Base-by-base conservation (phyloP, 2,329 filamentous ascomycete genomes). In the Paraconiothyrium brasiliense region DNA sequence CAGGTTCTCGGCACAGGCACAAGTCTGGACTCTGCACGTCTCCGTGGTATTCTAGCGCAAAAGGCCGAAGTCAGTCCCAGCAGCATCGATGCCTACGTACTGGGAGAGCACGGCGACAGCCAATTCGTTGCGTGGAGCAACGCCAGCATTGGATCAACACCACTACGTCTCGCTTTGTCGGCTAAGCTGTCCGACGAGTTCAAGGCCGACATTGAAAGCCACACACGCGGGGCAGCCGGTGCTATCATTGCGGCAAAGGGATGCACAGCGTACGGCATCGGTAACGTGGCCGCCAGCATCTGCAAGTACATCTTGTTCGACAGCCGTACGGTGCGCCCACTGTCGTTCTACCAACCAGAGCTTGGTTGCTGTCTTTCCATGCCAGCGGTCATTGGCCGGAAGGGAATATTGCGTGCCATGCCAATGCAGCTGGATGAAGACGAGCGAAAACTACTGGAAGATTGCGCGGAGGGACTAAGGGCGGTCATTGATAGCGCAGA, bases 1-100 rank as follows among this genome's bases (percentile, higher is more conserved):
- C 85, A 86, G 62, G 84, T 87, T 13, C 67, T 87, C 27, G 85
- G 85, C 0, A 83, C 82, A 3, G 85, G 85, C 11, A 87, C 85
- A 0, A 83, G 82, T 65, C 77, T 86, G 3, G 85, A 87, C 64
- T 84, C 84, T 0, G 81, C 82, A 4, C 73, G 85, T 27, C 71
- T 87, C 49, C 79, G 81, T 20, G 81, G 82, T 0, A 72, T 83
- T 22, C 59, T 84, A 20, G 81, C 82, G 2, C 61, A 75, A 32
- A 78, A 77, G 62, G 68, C 78, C 4, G 74, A 77, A 34, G 76
- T 80, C 3, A 74, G 75, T 6, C 77, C 79, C n/a, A 74, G 73
- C 64, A 78, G 71, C 46, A 78, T 79, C 35, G 74, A 79, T 64
- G 79, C 82, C 1, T 82, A 81, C 67, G 82, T 85, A 4, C 67